Conservation (phyloP, 345 rosid species). For the Salix dunnii region DNA sequence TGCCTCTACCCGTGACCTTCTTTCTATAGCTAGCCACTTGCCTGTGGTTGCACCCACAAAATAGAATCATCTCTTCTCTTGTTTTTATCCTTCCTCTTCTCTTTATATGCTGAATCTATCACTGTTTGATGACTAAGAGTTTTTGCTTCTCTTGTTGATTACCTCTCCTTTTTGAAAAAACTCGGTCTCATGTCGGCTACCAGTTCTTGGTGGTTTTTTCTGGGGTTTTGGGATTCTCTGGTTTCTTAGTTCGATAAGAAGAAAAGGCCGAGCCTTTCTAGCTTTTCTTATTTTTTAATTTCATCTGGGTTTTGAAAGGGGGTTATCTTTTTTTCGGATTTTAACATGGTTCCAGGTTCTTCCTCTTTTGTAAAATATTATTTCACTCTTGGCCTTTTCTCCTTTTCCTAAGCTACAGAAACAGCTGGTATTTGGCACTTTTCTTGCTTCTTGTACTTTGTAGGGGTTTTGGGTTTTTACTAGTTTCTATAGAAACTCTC, state of each 20-base stretch:
- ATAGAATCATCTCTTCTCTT: background rate
- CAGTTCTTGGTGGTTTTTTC: conserved; percentile 15
- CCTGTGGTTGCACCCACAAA: background rate
- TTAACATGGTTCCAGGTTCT: background rate
- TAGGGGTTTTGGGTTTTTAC: conserved; percentile 53
- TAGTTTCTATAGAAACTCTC: background rate
- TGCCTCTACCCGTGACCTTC: conserved; percentile 16
- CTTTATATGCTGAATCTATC: background rate
- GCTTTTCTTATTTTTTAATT: background rate
- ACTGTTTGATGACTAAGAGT: background rate
- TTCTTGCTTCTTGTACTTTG: conserved; percentile 6
- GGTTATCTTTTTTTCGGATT: background rate
- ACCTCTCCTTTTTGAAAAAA: conserved; percentile 24
- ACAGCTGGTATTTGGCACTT: background rate
- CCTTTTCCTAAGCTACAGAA: background rate
- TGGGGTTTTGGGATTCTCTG: conserved; percentile 23
- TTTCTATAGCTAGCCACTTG: background rate
- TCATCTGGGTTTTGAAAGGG: background rate
- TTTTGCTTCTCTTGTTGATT: conserved; percentile 13
- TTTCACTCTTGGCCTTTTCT: conserved; percentile 37
- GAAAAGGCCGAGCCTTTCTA: background rate
- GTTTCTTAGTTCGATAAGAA: background rate
- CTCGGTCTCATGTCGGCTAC: background rate
- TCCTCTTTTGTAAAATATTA: conserved; percentile 10
- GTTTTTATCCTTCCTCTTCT: background rate